Conservation (phyloP, 1,284 basidiomycete species). For the Trametes hirsuta region DNA sequence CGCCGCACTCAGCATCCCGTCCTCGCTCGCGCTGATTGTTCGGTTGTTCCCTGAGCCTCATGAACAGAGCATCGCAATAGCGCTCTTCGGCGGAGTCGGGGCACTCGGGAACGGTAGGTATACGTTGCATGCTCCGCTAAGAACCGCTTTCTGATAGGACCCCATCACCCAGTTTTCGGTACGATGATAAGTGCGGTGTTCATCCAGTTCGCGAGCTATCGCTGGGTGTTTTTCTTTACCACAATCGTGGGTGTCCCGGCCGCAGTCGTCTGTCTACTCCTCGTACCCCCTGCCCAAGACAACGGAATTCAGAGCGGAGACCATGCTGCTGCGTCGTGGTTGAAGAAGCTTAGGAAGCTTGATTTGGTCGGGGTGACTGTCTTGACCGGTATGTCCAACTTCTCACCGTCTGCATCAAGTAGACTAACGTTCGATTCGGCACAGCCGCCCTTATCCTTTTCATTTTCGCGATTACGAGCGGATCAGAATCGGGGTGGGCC, state of each 20-base stretch:
- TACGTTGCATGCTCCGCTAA: too few relatives aligned
- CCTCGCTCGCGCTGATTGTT: conserved; percentile 43
- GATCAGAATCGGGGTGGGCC: conserved; percentile 42
- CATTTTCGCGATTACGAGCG: conserved; percentile 45
- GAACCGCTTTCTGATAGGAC: not conserved
- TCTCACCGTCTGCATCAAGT: not conserved
- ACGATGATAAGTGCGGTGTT: conserved; percentile 38
- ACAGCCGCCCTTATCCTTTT: conserved; percentile 43
- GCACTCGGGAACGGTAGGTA: conserved; percentile 41
- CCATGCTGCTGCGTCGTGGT: not conserved
- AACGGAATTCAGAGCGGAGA: conserved; percentile 30
- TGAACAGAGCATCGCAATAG: conserved; percentile 41
- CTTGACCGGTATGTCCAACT: conserved; percentile 26
- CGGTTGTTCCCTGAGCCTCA: conserved; percentile 40
- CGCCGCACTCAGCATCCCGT: conserved; percentile 40
- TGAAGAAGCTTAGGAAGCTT: conserved; percentile 20
- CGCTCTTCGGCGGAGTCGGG: conserved; percentile 37
- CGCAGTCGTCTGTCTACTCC: conserved; percentile 30
- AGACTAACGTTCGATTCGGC: not conserved
- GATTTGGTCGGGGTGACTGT: conserved; percentile 22
- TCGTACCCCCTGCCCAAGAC: conserved; percentile 25
- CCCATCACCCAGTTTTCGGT: conserved; percentile 29
- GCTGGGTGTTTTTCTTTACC: conserved; percentile 43
- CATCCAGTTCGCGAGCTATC: conserved; percentile 36
- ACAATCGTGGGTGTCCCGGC: conserved; percentile 37